These are phyloP conservation scores for Globisporangium viniferum DNA, from an alignment of 352 stramenopile genomes.

Conservation along the genomic window DNA sequence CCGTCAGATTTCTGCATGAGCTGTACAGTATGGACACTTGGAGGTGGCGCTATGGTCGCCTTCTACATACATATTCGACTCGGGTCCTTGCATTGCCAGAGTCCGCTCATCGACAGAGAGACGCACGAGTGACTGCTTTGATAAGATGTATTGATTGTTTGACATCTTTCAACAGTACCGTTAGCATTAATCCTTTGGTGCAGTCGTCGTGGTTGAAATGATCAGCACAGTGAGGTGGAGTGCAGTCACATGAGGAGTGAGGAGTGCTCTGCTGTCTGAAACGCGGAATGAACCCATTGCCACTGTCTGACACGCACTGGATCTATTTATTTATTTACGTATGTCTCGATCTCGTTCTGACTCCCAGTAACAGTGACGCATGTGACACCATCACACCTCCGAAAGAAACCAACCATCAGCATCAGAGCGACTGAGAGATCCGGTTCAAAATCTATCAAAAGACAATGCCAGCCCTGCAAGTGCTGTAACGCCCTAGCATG, in stretches of 20 bases:
- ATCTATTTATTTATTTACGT: background rate
- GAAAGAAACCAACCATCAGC: background rate
- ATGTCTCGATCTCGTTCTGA: background rate
- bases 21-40: too few species aligned
- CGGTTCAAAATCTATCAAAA: slow-evolving; percentile 2
- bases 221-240: background rate
- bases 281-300: background rate
- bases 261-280: background rate
- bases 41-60: background rate
- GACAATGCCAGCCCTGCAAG: background rate
- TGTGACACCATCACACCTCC: background rate
- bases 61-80: background rate
- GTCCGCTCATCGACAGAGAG: background rate
- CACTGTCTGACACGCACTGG: background rate
- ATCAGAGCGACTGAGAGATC: background rate
- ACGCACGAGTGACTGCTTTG: background rate
- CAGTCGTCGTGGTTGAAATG: background rate
- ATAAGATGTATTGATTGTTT: too few species aligned
- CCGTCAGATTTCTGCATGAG: too few species aligned
- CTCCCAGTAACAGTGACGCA: background rate
- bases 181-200: background rate
- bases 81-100: background rate
- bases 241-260: background rate
- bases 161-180: too few species aligned
- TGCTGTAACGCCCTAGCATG: background rate